phyloP scores from a whole-genome alignment of 768 basidiomycete species.

The Boletus tomentosulus region DNA sequence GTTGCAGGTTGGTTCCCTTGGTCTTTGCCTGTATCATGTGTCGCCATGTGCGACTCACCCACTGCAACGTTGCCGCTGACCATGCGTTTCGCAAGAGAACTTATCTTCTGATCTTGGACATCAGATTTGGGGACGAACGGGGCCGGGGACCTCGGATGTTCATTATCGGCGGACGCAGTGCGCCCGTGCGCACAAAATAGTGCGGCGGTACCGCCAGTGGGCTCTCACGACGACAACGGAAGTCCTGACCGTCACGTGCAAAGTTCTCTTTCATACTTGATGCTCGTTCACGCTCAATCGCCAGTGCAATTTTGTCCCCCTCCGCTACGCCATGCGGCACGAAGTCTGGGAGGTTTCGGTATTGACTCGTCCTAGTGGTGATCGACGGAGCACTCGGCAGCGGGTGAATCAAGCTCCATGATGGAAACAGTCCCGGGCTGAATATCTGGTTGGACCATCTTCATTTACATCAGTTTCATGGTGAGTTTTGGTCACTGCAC shows the following conservation, averaged over 20 bases:
- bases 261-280: too few relatives aligned
- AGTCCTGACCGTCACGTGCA: too few relatives aligned
- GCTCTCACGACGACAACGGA: not conserved
- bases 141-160: not conserved
- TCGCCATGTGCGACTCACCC: not conserved
- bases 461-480: not conserved
- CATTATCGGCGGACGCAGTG: too few relatives aligned
- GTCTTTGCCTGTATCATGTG: not conserved
- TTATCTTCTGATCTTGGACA: not conserved
- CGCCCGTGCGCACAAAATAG: not conserved
- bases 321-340: too few relatives aligned
- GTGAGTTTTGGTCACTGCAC: not conserved
- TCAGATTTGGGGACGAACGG: not conserved
- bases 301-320: not conserved
- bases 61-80: too few relatives aligned
- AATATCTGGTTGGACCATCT: not conserved
- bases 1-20: too few relatives aligned
- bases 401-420: too few relatives aligned
- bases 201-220: not conserved
- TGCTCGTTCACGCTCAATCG: too few relatives aligned
- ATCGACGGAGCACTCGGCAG: too few relatives aligned
- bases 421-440: too few relatives aligned
- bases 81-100: not conserved
- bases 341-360: too few relatives aligned
- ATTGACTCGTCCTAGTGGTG: too few relatives aligned